Evolutionary conservation across 2,329 filamentous ascomycete genomes (phyloP).

Genomic region (Exophiala dermatitidis): DNA sequence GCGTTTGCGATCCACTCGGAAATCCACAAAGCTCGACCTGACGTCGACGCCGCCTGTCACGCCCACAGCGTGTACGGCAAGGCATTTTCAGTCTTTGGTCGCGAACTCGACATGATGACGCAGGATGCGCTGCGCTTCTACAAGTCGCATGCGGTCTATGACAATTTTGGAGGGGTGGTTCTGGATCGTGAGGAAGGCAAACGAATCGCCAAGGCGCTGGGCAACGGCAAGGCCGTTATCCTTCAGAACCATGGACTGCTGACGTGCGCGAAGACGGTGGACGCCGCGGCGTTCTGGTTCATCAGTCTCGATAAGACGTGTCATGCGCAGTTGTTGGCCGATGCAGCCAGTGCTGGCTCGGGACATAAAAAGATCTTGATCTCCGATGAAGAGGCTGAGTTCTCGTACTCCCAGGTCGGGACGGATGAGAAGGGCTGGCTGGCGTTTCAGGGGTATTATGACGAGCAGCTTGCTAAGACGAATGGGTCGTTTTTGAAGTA

Average conservation of each 20-base stretch:
- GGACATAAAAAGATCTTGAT: constrained; percentile 29
- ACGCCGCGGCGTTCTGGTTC: constrained; percentile 51
- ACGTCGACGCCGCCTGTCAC: constrained; percentile 37
- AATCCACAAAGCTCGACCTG: constrained; percentile 49
- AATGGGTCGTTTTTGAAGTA: constrained; percentile 43
- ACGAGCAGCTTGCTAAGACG: constrained; percentile 47
- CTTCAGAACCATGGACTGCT: constrained; percentile 52
- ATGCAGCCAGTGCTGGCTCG: constrained; percentile 37
- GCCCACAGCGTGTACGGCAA: constrained; percentile 42
- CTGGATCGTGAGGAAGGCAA: constrained; percentile 47
- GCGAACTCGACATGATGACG: constrained; percentile 43
- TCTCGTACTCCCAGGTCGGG: constrained; percentile 26
- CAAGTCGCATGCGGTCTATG: constrained; percentile 36
- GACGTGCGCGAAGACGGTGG: constrained; percentile 46
- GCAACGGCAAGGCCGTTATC: constrained; percentile 46
- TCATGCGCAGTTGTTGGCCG: constrained; percentile 37
- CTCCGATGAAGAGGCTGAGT: constrained; percentile 26
- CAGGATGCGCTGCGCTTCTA: constrained; percentile 42
- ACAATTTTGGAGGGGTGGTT: constrained; percentile 48
- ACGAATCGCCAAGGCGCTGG: constrained; percentile 44
- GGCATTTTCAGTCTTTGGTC: constrained; percentile 42
- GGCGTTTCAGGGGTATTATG: constrained; percentile 49
- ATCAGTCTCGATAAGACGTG: constrained; percentile 40
- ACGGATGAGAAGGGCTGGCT: constrained; percentile 47
- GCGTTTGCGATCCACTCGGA: constrained; percentile 44